Conservation (phyloP, 1,284 basidiomycete species). For the Rhodotorula sp. region DNA sequence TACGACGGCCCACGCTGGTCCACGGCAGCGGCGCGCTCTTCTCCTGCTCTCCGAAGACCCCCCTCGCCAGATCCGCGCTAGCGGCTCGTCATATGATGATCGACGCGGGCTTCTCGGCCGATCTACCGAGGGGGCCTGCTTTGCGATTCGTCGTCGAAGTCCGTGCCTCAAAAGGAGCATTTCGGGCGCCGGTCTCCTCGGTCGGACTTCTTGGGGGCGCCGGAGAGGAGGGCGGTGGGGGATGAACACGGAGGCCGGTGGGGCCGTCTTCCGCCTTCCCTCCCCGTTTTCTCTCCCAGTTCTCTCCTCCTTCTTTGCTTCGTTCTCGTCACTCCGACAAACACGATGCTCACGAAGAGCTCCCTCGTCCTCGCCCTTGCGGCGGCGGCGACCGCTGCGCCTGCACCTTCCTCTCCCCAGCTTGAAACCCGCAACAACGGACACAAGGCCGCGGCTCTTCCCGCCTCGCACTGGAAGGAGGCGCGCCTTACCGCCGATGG, state of each 20-base stretch:
- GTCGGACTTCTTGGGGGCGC: no score
- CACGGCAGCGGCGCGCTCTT: not conserved
- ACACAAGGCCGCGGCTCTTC: not conserved
- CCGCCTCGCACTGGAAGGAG: not conserved
- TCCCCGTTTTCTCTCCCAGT: no score
- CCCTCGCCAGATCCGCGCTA: no score
- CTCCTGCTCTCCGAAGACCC: not conserved
- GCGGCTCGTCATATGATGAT: no score
- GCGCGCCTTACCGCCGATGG: slow-evolving; percentile 9
- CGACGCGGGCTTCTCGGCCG: no score
- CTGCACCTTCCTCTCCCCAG: not conserved
- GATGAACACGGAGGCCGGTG: no score
- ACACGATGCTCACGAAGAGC: not conserved
- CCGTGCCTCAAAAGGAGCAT: no score
- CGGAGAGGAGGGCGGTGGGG: no score
- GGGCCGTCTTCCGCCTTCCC: not conserved
- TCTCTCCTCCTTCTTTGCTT: not conserved
- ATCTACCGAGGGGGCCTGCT: no score
- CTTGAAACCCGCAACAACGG: not conserved
- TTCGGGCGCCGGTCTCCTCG: no score
- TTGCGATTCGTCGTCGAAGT: no score
- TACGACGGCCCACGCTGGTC: no score
- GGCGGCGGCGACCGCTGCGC: not conserved
- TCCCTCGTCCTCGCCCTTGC: not conserved
- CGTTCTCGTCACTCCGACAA: not conserved